Evolutionary conservation across 2,329 filamentous ascomycete species (phyloP).

Genomic region (Neurospora crassa): DNA sequence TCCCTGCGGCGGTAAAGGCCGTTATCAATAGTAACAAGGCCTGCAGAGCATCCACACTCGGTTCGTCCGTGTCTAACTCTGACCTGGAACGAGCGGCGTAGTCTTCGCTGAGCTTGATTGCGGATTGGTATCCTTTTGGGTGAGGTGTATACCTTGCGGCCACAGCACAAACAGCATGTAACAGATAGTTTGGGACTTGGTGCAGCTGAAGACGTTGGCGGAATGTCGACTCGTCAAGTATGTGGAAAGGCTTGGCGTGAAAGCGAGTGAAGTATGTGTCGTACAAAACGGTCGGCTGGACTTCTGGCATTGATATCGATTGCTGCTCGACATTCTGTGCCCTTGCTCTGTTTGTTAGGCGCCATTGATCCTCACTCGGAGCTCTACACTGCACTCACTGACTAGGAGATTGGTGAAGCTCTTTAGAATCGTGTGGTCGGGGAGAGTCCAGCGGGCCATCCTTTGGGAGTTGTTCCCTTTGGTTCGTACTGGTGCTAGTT

Average conservation of each 20-base stretch:
- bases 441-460: background rate
- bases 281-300: conserved; percentile 54
- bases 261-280: conserved; percentile 73
- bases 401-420: background rate
- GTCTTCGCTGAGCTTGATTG: conserved; percentile 60
- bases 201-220: conserved; percentile 62
- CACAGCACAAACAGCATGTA: conserved; percentile 51
- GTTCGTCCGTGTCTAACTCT: conserved; percentile 70
- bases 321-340: conserved; percentile 24
- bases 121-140: conserved; percentile 55
- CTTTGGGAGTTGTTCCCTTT: background rate
- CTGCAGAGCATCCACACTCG: conserved; percentile 69
- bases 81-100: conserved; percentile 60
- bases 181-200: conserved; percentile 48
- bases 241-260: conserved; percentile 73
- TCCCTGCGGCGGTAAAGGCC: conserved; percentile 66
- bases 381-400: background rate
- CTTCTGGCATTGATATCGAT: conserved; percentile 29
- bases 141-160: conserved; percentile 60
- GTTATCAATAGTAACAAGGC: conserved; percentile 65
- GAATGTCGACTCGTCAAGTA: conserved; percentile 68
- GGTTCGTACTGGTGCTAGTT: conserved; percentile 15
- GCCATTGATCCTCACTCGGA: background rate
- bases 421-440: background rate
- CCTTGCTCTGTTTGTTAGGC: background rate